Percentiles rank a stretch among this genome's conserved stretches.
These are phyloP conservation scores for Trichoderma gracile DNA, from an alignment of 2,329 filamentous ascomycete species.

Conservation along the genomic window DNA sequence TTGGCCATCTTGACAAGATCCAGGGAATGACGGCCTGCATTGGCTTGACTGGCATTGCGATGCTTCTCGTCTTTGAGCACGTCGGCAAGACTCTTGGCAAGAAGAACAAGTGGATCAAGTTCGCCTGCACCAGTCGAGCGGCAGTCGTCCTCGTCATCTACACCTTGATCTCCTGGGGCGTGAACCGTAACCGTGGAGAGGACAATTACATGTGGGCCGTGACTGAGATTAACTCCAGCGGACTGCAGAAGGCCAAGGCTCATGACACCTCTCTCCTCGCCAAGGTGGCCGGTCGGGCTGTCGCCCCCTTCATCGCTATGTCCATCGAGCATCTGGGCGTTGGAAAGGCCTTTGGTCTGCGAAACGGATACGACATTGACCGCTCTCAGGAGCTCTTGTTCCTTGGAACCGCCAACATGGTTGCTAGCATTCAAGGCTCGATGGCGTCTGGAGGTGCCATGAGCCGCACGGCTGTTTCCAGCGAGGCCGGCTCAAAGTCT, in stretches of 20 bases:
- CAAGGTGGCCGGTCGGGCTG: slow-evolving; percentile 54
- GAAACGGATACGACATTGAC: slow-evolving; percentile 63
- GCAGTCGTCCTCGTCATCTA: slow-evolving; percentile 62
- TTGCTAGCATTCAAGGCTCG: slow-evolving; percentile 64
- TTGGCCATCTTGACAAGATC: slow-evolving; percentile 56
- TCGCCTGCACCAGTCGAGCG: slow-evolving; percentile 60
- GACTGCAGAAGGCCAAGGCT: slow-evolving; percentile 52
- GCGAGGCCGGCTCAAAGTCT: slow-evolving; percentile 61
- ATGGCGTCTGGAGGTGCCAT: slow-evolving; percentile 67
- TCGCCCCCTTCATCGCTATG: slow-evolving; percentile 63
- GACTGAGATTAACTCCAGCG: slow-evolving; percentile 57
- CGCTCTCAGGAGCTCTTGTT: slow-evolving; percentile 66
- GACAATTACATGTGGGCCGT: slow-evolving; percentile 55
- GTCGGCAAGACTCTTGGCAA: slow-evolving; percentile 60
- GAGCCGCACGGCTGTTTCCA: slow-evolving; percentile 68
- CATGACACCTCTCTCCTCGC: slow-evolving; percentile 51
- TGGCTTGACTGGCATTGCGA: slow-evolving; percentile 57
- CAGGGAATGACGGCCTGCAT: slow-evolving; percentile 60
- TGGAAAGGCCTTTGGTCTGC: slow-evolving; percentile 61
- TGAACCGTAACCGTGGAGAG: slow-evolving; percentile 55
- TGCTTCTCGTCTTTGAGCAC: slow-evolving; percentile 58
- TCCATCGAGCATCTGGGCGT: slow-evolving; percentile 65
- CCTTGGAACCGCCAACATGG: slow-evolving; percentile 61
- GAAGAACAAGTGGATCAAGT: slow-evolving; percentile 58
- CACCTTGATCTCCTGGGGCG: slow-evolving; percentile 62